Percentiles rank a stretch among this genome's conserved stretches.
Conservation (phyloP, 495 filamentous ascomycete genomes). For the Parachaetomium inaequale region DNA sequence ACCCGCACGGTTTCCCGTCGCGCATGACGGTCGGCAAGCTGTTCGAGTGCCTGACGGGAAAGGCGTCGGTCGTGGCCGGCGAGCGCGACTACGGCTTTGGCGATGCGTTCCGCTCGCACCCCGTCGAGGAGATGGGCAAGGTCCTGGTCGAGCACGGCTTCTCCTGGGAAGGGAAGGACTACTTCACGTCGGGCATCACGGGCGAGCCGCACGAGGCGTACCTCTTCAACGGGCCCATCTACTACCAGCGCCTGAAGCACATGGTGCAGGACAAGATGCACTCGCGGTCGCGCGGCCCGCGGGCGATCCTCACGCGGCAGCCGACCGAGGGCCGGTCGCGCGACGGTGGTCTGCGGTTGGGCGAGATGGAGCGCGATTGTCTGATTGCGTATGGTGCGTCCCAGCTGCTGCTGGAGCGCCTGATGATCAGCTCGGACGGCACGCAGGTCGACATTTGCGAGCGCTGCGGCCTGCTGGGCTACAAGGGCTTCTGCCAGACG, state of each 20-base stretch:
- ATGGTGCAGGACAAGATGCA: constrained; percentile 99
- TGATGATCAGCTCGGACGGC: constrained; percentile 91
- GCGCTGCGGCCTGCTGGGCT: constrained; percentile 89
- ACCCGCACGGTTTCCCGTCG: constrained; percentile 98
- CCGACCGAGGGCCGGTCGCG: constrained; percentile 93
- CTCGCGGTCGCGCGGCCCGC: constrained; percentile 82
- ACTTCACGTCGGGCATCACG: constrained; percentile 90
- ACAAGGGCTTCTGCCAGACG: constrained; percentile 85
- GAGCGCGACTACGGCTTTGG: constrained; percentile 74
- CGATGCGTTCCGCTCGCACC: constrained; percentile 90
- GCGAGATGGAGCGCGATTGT: constrained; percentile 99
- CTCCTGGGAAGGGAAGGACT: constrained; percentile 94
- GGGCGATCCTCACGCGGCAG: constrained; percentile 88
- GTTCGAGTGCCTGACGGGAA: constrained; percentile 90
- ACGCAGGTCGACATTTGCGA: constrained; percentile 91
- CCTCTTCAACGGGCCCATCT: constrained; percentile 97
- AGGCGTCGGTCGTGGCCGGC: constrained; percentile 82
- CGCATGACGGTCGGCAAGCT: constrained; percentile 99
- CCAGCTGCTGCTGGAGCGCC: constrained; percentile 85
- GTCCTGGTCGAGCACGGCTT: constrained; percentile 84
- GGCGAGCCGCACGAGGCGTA: constrained; percentile 91
- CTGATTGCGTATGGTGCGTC: constrained; percentile 92
- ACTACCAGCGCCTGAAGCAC: constrained; percentile 99
- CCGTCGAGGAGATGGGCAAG: constrained; percentile 83
- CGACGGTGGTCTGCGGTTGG: constrained; percentile 86